phyloP scores from a whole-genome alignment of 2,329 filamentous ascomycete species.

The Botryotinia calthae region DNA sequence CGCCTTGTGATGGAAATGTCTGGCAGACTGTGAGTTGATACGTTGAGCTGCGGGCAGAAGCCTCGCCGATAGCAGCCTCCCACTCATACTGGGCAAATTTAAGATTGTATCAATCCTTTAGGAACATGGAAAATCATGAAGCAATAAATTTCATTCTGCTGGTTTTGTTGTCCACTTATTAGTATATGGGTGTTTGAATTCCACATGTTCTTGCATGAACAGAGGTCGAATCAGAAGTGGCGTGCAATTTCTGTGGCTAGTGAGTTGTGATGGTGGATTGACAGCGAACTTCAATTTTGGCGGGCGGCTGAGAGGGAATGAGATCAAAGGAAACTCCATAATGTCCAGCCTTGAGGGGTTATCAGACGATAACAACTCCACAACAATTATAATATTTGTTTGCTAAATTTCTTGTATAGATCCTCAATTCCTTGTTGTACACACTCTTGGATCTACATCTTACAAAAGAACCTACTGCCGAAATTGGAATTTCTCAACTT shows the following conservation, averaged over 20 bases:
- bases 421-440: neutral
- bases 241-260: slow-evolving; percentile 25
- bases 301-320: neutral
- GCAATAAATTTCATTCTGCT: slow-evolving; percentile 12
- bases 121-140: slow-evolving; percentile 15
- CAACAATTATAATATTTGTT: slow-evolving; percentile 10
- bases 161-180: slow-evolving; percentile 19
- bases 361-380: slow-evolving; percentile 10
- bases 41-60: slow-evolving; percentile 65
- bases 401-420: neutral
- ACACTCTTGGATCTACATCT: neutral
- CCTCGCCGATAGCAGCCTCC: slow-evolving; percentile 69
- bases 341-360: neutral
- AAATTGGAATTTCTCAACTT: neutral
- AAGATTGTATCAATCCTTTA: slow-evolving; percentile 22
- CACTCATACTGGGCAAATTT: slow-evolving; percentile 37
- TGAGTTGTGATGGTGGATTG: neutral
- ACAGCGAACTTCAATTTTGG: neutral
- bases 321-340: neutral
- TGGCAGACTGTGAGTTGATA: slow-evolving; percentile 53
- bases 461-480: neutral
- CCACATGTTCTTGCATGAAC: slow-evolving; percentile 18
- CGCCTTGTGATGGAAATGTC: slow-evolving; percentile 58
- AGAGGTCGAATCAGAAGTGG: slow-evolving; percentile 23
- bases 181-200: slow-evolving; percentile 2